Percentiles rank a stretch among this genome's conserved stretches.
phyloP scores from a whole-genome alignment of 2,329 filamentous ascomycete genomes.

The Alternaria sp. region DNA sequence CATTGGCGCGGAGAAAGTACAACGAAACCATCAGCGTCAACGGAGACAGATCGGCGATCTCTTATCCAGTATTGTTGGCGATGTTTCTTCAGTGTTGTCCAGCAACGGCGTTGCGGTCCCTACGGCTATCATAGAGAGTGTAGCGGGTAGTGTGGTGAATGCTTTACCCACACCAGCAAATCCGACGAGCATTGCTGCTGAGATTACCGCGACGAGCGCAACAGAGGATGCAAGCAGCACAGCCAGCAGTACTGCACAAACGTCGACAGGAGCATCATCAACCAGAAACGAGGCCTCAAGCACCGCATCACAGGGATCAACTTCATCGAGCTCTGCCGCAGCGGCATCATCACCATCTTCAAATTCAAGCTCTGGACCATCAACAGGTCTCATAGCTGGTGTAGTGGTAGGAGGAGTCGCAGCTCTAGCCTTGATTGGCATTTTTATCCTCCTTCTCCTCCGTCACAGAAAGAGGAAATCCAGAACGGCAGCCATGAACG shows the following conservation, averaged over 20 bases:
- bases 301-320: neutral
- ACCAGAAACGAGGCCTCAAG: neutral
- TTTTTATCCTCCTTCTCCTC: constrained; percentile 20
- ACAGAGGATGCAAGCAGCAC: constrained; percentile 1
- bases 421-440: constrained; percentile 18
- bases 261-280: constrained; percentile 1
- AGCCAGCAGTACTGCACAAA: neutral
- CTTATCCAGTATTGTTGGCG: constrained; percentile 19
- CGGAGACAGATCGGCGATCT: constrained; percentile 18
- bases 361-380: constrained; percentile 3
- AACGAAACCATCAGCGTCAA: constrained; percentile 11
- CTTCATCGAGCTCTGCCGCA: neutral
- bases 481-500: neutral
- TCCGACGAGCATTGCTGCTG: constrained; percentile 5
- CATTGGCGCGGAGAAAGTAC: constrained; percentile 3
- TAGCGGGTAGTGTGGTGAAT: constrained; percentile 7
- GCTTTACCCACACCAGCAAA: constrained; percentile 1
- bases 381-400: constrained; percentile 20
- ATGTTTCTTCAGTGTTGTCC: constrained; percentile 18
- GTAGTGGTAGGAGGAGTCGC: constrained; percentile 20
- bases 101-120: constrained; percentile 8
- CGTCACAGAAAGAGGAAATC: constrained; percentile 16
- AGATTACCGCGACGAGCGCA: neutral
- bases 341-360: constrained; percentile 5
- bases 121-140: constrained; percentile 7